Evolutionary conservation across 208 protist species (phyloP).

Genomic region (Leishmania braziliensis): DNA sequence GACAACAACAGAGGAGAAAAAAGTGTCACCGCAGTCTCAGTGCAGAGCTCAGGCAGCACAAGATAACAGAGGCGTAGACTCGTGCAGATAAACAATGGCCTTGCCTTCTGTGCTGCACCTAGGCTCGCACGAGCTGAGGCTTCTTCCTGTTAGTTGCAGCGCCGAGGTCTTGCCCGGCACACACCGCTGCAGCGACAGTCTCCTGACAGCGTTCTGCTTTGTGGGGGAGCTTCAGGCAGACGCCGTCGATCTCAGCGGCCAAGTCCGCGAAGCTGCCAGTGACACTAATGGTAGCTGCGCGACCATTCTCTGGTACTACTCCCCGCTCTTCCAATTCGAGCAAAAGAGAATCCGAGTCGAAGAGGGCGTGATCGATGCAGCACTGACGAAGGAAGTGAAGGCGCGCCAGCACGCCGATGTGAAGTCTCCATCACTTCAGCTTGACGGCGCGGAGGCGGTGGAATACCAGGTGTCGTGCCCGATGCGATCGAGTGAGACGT

Average conservation of each 20-base stretch:
- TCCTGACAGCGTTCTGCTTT: constrained; percentile 49
- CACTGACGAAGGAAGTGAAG: constrained; percentile 16
- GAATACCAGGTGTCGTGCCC: not conserved
- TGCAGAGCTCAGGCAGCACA: not conserved
- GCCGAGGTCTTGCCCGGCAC: constrained; percentile 1
- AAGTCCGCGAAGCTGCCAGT: not conserved
- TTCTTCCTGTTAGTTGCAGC: constrained; percentile 15
- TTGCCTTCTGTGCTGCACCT: constrained; percentile 20
- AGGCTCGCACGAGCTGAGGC: constrained; percentile 19
- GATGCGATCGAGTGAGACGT: not conserved
- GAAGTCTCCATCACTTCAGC: not conserved
- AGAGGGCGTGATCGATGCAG: constrained; percentile 50
- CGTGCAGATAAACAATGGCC: constrained; percentile 1
- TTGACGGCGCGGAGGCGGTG: not conserved
- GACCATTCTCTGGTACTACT: constrained; percentile 59
- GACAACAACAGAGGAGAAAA: not conserved
- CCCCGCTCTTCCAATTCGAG: constrained; percentile 63
- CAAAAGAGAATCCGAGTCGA: constrained; percentile 75
- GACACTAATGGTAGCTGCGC: not conserved
- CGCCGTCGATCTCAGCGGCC: not conserved
- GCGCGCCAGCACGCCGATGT: constrained; percentile 5
- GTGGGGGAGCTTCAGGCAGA: constrained; percentile 50
- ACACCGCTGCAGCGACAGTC: constrained; percentile 34
- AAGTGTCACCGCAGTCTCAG: not conserved
- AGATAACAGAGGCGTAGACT: not conserved